phyloP scores from a whole-genome alignment of 495 filamentous ascomycete species.

The Cryomyces minteri region DNA sequence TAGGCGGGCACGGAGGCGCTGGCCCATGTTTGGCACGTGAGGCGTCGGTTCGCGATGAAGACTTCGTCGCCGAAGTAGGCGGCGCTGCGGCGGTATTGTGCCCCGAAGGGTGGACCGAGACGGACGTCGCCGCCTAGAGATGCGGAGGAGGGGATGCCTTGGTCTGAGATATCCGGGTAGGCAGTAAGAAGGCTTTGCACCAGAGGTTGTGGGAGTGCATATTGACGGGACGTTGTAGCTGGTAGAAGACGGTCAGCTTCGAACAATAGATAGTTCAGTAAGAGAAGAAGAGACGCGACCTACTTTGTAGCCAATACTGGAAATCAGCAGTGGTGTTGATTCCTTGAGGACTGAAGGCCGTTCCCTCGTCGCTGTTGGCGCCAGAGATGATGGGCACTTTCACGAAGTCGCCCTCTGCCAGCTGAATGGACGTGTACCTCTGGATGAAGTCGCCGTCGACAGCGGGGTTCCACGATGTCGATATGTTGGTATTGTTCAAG shows the following conservation, averaged over 20 bases:
- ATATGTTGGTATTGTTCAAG: constrained; percentile 25
- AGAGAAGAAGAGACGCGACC: neutral
- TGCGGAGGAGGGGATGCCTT: constrained; percentile 9
- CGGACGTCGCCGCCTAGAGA: constrained; percentile 1
- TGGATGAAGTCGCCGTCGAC: constrained; percentile 33
- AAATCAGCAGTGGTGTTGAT: constrained; percentile 29
- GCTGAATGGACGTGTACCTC: constrained; percentile 15
- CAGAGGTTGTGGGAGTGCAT: constrained; percentile 15
- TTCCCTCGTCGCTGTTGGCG: constrained; percentile 43
- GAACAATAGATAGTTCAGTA: too few relatives aligned
- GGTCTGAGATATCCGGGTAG: constrained; percentile 14
- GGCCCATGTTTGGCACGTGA: constrained; percentile 34
- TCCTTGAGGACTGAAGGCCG: constrained; percentile 29
- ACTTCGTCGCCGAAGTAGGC: constrained; percentile 34
- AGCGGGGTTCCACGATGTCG: constrained; percentile 20
- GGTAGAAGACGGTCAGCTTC: too few relatives aligned
- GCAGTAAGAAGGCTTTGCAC: constrained; percentile 25
- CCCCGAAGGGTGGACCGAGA: constrained; percentile 18
- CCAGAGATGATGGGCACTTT: constrained; percentile 38
- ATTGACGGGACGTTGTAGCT: too few relatives aligned
- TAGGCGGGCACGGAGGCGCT: constrained; percentile 28
- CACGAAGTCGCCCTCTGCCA: constrained; percentile 28
- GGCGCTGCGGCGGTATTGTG: constrained; percentile 32
- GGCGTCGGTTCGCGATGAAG: constrained; percentile 37
- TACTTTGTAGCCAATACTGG: constrained; percentile 13